phyloP scores from a whole-genome alignment of 2,329 filamentous ascomycete genomes.

The Diaporthe caulivora region DNA sequence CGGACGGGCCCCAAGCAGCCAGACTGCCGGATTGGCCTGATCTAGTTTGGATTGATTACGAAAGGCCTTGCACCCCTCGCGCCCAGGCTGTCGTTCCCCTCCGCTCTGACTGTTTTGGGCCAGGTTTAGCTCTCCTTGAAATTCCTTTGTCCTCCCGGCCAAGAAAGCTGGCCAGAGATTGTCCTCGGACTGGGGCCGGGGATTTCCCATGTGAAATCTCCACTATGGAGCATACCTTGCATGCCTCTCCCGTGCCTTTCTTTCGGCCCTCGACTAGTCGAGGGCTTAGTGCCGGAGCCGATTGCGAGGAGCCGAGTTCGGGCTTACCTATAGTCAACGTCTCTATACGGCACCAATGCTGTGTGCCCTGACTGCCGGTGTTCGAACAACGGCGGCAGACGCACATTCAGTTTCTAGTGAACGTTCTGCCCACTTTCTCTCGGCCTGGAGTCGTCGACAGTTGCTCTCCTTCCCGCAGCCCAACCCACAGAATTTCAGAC shows the following conservation, averaged over 20 bases:
- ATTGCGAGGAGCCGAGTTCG: constrained; percentile 8
- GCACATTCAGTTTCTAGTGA: background rate
- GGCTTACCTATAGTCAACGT: background rate
- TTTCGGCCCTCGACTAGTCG: constrained; percentile 3
- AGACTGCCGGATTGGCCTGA: background rate
- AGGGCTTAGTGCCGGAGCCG: constrained; percentile 8
- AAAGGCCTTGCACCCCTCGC: background rate
- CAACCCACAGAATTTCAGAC: background rate
- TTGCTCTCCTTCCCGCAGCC: background rate
- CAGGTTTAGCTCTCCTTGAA: constrained; percentile 1
- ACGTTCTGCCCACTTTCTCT: background rate
- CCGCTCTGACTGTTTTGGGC: constrained; percentile 9
- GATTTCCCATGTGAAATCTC: constrained; percentile 18
- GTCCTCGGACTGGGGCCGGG: background rate
- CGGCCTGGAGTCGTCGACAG: constrained; percentile 5
- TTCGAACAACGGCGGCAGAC: background rate
- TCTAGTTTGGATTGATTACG: constrained; percentile 7
- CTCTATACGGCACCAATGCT: background rate
- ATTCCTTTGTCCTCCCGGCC: constrained; percentile 9
- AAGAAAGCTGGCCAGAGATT: background rate
- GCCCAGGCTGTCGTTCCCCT: constrained; percentile 18
- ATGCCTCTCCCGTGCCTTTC: background rate
- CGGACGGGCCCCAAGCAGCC: background rate
- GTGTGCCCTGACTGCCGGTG: constrained; percentile 1
- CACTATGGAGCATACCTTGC: constrained; percentile 13